Evolutionary conservation across 2,329 filamentous ascomycete species (phyloP).

Genomic region (Fusarium sp.): DNA sequence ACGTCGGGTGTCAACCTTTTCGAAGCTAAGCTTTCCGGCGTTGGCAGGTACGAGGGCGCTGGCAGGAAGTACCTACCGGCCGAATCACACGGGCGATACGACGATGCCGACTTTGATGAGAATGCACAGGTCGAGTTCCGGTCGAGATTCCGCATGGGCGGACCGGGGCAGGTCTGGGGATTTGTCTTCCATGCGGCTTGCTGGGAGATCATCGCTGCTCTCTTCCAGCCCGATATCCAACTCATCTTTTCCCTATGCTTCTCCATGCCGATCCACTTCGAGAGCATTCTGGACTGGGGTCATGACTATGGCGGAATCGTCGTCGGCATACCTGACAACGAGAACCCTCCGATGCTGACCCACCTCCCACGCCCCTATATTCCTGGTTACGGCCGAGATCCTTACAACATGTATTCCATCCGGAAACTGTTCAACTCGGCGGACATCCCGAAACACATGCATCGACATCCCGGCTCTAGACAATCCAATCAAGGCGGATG

Average conservation of each 20-base stretch:
- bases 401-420: background rate
- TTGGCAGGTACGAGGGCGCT: background rate
- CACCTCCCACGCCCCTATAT: background rate
- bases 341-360: background rate
- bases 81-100: background rate
- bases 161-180: background rate
- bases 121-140: background rate
- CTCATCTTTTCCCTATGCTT: conserved; percentile 11
- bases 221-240: background rate
- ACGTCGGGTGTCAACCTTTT: background rate
- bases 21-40: background rate
- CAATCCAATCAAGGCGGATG: background rate
- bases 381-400: background rate
- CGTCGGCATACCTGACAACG: background rate
- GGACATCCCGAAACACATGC: background rate
- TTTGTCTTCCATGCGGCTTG: conserved; percentile 25
- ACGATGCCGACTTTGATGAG: background rate
- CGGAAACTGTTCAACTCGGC: background rate
- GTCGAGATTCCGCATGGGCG: background rate
- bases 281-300: conserved; percentile 16
- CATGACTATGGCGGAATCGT: conserved; percentile 10
- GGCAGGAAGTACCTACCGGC: background rate
- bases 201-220: conserved; percentile 8
- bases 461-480: background rate
- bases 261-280: conserved; percentile 3